A percentile compares a stretch with the other conserved stretches of the same genome.
phyloP scores from a whole-genome alignment of 129 eudicot species.

The Scalesia atractyloides region DNA sequence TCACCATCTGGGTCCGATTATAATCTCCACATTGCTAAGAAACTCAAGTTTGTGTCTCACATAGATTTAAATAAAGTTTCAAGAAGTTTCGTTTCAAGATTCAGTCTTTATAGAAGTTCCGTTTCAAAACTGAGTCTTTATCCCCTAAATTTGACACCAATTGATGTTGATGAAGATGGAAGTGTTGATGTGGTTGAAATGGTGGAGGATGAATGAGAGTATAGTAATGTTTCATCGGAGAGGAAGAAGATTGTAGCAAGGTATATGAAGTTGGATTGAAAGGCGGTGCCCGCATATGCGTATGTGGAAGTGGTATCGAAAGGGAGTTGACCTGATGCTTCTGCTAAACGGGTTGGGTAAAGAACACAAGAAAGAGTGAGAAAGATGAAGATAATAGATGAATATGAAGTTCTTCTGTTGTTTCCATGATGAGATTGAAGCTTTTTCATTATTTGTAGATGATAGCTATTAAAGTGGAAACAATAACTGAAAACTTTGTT shows the following conservation, averaged over 20 bases:
- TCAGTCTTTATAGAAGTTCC: not conserved
- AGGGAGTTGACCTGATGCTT: conserved; percentile 33
- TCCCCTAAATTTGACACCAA: conserved; percentile 33
- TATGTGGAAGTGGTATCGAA: not conserved
- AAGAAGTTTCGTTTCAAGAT: not conserved
- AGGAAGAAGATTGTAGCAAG: conserved; percentile 28
- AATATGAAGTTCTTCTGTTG: conserved; percentile 29
- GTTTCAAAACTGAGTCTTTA: conserved; percentile 35
- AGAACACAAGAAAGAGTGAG: conserved; percentile 44
- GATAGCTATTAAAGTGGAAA: conserved; percentile 31
- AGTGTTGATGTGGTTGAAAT: conserved; percentile 50
- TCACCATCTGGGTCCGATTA: conserved; percentile 15
- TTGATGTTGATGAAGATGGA: conserved; percentile 43
- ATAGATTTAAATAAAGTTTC: not conserved
- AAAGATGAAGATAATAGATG: conserved; percentile 41
- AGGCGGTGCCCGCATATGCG: conserved; percentile 20
- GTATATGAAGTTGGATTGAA: conserved; percentile 28
- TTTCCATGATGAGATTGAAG: conserved; percentile 37
- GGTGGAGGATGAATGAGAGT: conserved; percentile 30
- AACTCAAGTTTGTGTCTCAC: conserved; percentile 28
- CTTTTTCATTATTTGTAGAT: conserved; percentile 18
- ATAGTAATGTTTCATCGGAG: conserved; percentile 22
- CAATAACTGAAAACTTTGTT: conserved; percentile 20
- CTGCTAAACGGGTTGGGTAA: conserved; percentile 33
- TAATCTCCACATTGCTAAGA: conserved; percentile 43